A percentile compares a stretch with the other conserved stretches of the same genome.
phyloP scores from a whole-genome alignment of 371 early-diverging fungal genomes.

The Mortierella sp. region DNA sequence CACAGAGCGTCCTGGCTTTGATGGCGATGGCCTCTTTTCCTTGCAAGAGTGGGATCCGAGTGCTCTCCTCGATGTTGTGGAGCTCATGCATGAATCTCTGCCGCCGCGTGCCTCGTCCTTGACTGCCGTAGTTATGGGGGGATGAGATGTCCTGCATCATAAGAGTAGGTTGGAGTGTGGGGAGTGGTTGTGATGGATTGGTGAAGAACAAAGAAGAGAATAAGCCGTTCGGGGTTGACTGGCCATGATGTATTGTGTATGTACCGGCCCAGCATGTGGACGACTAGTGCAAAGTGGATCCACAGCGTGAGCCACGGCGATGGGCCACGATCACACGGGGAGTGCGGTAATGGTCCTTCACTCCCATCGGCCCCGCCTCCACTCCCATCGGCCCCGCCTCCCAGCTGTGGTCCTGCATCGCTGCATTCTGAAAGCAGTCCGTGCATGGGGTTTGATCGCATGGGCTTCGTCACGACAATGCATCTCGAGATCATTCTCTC shows the following conservation, averaged over 20 bases:
- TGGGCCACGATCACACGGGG: too few species aligned
- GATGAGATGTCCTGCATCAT: neutral
- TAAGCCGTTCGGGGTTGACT: constrained; percentile 72
- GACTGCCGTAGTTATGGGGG: neutral
- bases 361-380: neutral
- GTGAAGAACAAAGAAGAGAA: constrained; percentile 54
- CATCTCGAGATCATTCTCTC: too few species aligned
- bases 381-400: too few species aligned
- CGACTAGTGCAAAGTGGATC: constrained; percentile 59
- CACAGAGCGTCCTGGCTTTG: constrained; percentile 30
- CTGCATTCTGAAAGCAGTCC: too few species aligned
- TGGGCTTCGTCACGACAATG: too few species aligned
- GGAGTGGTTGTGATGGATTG: neutral
- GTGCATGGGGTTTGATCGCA: too few species aligned
- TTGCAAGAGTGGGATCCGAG: constrained; percentile 28
- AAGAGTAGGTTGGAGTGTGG: too few species aligned
- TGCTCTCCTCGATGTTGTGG: constrained; percentile 25
- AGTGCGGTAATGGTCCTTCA: too few species aligned
- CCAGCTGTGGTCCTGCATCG: too few species aligned
- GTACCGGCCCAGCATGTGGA: too few species aligned
- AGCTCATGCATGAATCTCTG: constrained; percentile 28
- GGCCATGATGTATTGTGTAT: too few species aligned
- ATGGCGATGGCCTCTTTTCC: constrained; percentile 19
- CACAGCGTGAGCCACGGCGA: constrained; percentile 16
- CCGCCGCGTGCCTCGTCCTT: constrained; percentile 10